Evolutionary conservation across 2,329 filamentous ascomycete genomes (phyloP), one percentile per base, ranked within the genome.

Genomic region (Neofusicoccum sp.): DNA sequence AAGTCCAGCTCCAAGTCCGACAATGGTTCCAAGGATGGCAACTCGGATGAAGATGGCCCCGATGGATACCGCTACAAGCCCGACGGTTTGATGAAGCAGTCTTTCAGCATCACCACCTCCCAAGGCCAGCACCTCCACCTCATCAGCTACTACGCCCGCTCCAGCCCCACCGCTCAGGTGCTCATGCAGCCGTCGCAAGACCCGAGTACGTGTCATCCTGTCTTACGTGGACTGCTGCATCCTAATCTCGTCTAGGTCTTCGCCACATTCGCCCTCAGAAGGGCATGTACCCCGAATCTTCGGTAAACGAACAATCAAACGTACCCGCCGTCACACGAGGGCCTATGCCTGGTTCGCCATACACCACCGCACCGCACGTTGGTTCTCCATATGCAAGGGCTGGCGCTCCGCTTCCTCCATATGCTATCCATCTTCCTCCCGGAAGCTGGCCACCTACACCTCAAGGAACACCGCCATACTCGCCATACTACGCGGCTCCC

Each of bases 51-150:
- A 60, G 89, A 86, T 67, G 88, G 90, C 58, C 73, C 72, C 30
- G 73, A 76, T 47, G 73, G 73, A 58, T 76, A 75, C 60, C 70
- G 73, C 24, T 69, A 82, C 80, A 60, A 99, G 97, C 81, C 90
- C 89, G 95, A 99, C 70, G 95, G 95, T 0, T 84, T 99, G 3
- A 97, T 98, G 92, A 99, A 99, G 84, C 95, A 99, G 77, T 98
- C 95, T 0, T 99, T 98, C 82, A 98, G 93, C 78, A 98, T 99
- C 78, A 97, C 93, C 24, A 98, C 95, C 1, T 91, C 90, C 1
- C 87, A 83, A 38, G 86, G 91, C 65, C 92, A 97, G 69, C 95
- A 98, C 73, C 86, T 99, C 1, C 95, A 99, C 78, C 84, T 99
- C 56, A 99, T 99, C 78, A 97, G 93, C 69, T 99, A 99, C 79